These are phyloP conservation scores for Castanea mollissima DNA, from an alignment of 306 rosid species.

Conservation along the genomic window DNA sequence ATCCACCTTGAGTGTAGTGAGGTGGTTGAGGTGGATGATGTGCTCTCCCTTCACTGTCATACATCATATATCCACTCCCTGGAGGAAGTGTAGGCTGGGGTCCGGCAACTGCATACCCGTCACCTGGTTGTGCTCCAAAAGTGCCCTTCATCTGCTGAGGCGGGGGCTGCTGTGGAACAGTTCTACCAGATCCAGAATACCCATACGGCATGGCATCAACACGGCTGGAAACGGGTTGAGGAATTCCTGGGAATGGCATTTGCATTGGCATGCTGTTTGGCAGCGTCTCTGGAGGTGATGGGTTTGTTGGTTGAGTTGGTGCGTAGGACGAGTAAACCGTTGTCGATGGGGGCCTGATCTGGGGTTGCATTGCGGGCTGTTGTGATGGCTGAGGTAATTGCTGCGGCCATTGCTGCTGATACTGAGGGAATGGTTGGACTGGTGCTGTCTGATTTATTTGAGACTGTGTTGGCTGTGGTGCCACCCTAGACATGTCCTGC, in stretches of 20 bases:
- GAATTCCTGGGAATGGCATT: slow-evolving; percentile 64
- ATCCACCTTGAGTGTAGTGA: slow-evolving; percentile 69
- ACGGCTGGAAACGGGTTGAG: slow-evolving; percentile 63
- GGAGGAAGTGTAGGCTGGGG: slow-evolving; percentile 58
- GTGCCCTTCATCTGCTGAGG: slow-evolving; percentile 73
- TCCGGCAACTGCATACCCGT: slow-evolving; percentile 56
- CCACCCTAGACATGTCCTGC: slow-evolving; percentile 56
- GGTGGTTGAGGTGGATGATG: slow-evolving; percentile 62
- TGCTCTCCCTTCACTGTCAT: slow-evolving; percentile 69
- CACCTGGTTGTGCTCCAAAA: slow-evolving; percentile 55
- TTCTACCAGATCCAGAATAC: slow-evolving; percentile 64
- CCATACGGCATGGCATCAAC: slow-evolving; percentile 68
- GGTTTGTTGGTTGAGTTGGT: slow-evolving; percentile 59
- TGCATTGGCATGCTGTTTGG: slow-evolving; percentile 95
- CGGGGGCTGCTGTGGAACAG: slow-evolving; percentile 71
- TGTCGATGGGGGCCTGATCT: slow-evolving; percentile 55
- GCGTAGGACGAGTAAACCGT: slow-evolving; percentile 62
- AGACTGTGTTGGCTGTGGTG: slow-evolving; percentile 59
- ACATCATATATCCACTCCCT: slow-evolving; percentile 73
- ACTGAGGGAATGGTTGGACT: slow-evolving; percentile 69
- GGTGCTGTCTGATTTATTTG: slow-evolving; percentile 62
- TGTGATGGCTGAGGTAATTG: slow-evolving; percentile 51
- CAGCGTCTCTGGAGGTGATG: slow-evolving; percentile 55
- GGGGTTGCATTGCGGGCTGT: slow-evolving; percentile 66
- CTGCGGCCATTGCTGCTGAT: slow-evolving; percentile 53